Evolutionary conservation across 495 filamentous ascomycete species (phyloP), one percentile per base, ranked within the genome.

Genomic region (Physcia stellaris): DNA sequence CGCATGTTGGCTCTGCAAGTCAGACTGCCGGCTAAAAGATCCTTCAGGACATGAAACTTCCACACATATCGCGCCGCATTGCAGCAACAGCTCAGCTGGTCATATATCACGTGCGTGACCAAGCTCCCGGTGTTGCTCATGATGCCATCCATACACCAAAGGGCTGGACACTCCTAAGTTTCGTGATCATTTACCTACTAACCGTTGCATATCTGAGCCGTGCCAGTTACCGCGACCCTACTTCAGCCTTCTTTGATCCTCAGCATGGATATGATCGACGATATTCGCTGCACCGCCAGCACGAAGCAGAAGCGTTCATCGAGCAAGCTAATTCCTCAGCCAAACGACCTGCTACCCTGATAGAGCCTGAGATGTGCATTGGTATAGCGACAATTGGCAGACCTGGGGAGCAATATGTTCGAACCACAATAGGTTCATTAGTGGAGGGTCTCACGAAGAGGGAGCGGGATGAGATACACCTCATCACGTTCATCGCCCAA

Each of bases 401-500:
- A n/a, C n/a, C n/a, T n/a, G n/a, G n/a, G n/a, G n/a, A n/a, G n/a
- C n/a, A 28, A 28, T 73, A 71, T 41, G 51, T 76, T 23, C 39
- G 55, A n/a, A 43, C 46, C 5, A 56, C 67, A 1, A 45, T 74
- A 4, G 70, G 63, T n/a, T 64, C 63, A 0, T 42, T 74, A 9
- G 51, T 66, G 24, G 60, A 57, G 7, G 66, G 58, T 0, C 48
- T 75, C 5, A 63, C 55, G 17, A 43, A 47, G 7, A 40, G 52
- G 6, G 68, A 74, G 48, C 52, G 69, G 19, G 41, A 46, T 1
- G 42, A 55, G 1, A 57, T 74, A 9, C 42, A 63, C 42, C 45
- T 74, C 9, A 56, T 67, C 9, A 51, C 66, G 4, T 62, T 75
- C 35, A 62, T 73, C 22, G 61, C 66, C 31, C 61, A 71, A 45